Evolutionary conservation across 768 basidiomycete genomes (phyloP).

Genomic region (Lactarius sp.): DNA sequence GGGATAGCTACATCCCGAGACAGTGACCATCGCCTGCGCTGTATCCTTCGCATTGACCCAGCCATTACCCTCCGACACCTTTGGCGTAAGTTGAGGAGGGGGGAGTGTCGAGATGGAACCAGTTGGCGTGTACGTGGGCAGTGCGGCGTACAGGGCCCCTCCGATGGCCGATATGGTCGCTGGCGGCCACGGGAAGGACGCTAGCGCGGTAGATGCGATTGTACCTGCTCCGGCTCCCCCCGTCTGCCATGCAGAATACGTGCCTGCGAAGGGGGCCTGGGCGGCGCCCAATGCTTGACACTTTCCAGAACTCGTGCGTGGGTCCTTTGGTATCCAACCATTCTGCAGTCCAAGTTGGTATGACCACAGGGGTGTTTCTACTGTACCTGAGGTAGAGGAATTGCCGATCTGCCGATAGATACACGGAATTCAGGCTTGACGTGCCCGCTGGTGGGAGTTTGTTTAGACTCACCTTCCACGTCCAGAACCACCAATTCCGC

Average conservation of each 20-base stretch:
- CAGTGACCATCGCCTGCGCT: slow-evolving; percentile 48
- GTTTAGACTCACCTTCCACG: slow-evolving; percentile 56
- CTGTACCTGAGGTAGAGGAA: slow-evolving; percentile 44
- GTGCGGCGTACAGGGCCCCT: slow-evolving; percentile 31
- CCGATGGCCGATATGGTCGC: slow-evolving; percentile 44
- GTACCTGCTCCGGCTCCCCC: slow-evolving; percentile 54
- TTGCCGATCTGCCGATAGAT: slow-evolving; percentile 46
- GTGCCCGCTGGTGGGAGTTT: background rate
- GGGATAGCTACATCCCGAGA: slow-evolving; percentile 63
- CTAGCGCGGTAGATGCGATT: slow-evolving; percentile 40
- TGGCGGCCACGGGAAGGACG: slow-evolving; percentile 53
- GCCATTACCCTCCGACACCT: slow-evolving; percentile 42
- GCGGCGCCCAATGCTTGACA: slow-evolving; percentile 53
- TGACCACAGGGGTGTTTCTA: slow-evolving; percentile 60
- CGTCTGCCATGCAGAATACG: slow-evolving; percentile 61
- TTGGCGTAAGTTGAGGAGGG: slow-evolving; percentile 47
- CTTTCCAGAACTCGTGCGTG: slow-evolving; percentile 56
- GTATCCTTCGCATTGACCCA: slow-evolving; percentile 56
- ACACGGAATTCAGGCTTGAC: slow-evolving; percentile 12
- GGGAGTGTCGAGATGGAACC: slow-evolving; percentile 53
- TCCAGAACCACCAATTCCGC: slow-evolving; percentile 73
- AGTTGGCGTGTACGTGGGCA: slow-evolving; percentile 64
- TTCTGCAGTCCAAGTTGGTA: slow-evolving; percentile 64
- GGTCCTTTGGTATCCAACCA: slow-evolving; percentile 78
- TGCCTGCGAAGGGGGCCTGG: slow-evolving; percentile 36